Percentiles rank a stretch among this genome's conserved stretches.
These are phyloP conservation scores for Trichoderma hamatum DNA, from an alignment of 2,329 filamentous ascomycete species.

Conservation along the genomic window DNA sequence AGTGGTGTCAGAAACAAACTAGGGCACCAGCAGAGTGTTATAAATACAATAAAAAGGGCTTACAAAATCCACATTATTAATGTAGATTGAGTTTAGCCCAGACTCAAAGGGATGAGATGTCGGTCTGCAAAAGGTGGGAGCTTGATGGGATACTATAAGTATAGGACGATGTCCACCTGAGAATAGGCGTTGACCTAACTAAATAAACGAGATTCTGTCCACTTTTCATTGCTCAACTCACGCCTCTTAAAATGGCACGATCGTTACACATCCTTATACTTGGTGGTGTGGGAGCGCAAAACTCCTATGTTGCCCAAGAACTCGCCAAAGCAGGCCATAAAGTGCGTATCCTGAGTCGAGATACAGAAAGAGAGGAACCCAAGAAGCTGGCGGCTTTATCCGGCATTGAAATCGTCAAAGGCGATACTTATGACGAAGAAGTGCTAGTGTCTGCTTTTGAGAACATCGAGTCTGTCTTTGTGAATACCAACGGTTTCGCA, in stretches of 20 bases:
- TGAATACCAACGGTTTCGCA: not conserved
- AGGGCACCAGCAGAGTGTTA: not conserved
- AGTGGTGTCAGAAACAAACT: not conserved
- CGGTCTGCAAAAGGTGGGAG: not conserved
- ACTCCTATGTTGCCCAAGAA: not conserved
- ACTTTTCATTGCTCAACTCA: not conserved
- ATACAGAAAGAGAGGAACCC: not conserved
- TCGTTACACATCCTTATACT: not conserved
- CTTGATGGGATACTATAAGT: not conserved
- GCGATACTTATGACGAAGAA: not conserved
- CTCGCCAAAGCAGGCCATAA: not conserved
- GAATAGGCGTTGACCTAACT: not conserved
- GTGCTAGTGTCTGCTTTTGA: not conserved
- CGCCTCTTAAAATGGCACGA: not conserved
- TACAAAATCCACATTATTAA: not conserved
- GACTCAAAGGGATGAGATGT: not conserved
- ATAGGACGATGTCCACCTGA: not conserved
- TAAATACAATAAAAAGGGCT: not conserved
- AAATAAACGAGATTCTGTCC: not conserved
- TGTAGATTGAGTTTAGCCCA: not conserved
- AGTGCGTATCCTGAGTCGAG: not conserved
- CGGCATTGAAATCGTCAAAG: not conserved
- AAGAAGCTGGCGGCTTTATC: not conserved
- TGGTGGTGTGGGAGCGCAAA: not conserved
- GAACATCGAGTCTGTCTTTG: not conserved